These are phyloP conservation scores for Aaosphaeria arxii DNA, from an alignment of 2,329 filamentous ascomycete species.

Conservation along the genomic window DNA sequence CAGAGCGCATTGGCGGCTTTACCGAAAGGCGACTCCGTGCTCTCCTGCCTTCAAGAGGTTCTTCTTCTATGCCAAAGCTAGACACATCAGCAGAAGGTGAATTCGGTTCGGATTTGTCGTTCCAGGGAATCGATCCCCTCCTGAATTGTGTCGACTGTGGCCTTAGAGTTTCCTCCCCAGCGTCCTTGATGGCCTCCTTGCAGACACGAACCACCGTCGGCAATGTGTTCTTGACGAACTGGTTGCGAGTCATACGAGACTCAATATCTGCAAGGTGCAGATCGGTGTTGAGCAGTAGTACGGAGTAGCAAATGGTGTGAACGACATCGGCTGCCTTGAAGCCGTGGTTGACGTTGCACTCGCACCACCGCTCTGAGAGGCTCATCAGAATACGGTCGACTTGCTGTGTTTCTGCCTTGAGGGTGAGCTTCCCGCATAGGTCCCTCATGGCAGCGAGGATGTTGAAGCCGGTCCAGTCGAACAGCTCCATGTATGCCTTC, in stretches of 20 bases:
- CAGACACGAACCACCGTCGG: conserved; percentile 76
- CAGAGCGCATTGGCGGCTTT: conserved; percentile 35
- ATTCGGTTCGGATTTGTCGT: conserved; percentile 31
- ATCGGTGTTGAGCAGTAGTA: conserved; percentile 94
- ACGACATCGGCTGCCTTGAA: conserved; percentile 90
- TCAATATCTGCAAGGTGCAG: conserved; percentile 93
- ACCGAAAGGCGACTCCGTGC: conserved; percentile 43
- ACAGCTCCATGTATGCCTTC: conserved; percentile 86
- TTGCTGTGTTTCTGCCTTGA: conserved; percentile 93
- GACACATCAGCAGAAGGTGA: conserved; percentile 28
- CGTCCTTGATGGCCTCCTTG: conserved; percentile 61
- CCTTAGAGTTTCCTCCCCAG: conserved; percentile 29
- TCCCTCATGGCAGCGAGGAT: conserved; percentile 75
- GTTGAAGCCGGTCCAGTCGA: conserved; percentile 79
- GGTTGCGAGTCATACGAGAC: conserved; percentile 89
- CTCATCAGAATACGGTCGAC: conserved; percentile 91
- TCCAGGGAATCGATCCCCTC: conserved; percentile 34
- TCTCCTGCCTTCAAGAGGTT: conserved; percentile 34
- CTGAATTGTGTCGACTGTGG: conserved; percentile 32
- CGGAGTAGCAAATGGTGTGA: conserved; percentile 94
- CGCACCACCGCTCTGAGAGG: conserved; percentile 87
- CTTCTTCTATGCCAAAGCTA: conserved; percentile 27
- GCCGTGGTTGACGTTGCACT: conserved; percentile 87
- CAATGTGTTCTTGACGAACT: conserved; percentile 96
- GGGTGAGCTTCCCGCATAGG: conserved; percentile 75